Evolutionary conservation across 2,329 filamentous ascomycete species (phyloP), one percentile per base, ranked within the genome.

Genomic region (Blastomyces gilchristii): DNA sequence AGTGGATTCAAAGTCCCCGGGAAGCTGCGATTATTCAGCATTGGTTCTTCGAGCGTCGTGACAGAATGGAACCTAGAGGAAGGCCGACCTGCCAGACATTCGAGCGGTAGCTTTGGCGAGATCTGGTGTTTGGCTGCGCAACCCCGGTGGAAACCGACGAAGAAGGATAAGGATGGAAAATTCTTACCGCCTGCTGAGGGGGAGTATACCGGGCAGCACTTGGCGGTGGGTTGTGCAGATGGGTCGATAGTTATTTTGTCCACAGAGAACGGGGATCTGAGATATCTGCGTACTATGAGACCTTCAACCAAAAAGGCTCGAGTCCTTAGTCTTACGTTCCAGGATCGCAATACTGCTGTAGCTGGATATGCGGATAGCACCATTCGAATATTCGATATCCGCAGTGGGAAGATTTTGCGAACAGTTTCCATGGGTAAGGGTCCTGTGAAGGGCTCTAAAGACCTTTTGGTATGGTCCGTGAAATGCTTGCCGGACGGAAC

Each of bases 101-200:
- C 90, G 22, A 91, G 89, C 70, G 94, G 93, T 56, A 95, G 95
- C 75, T 91, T 96, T 75, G 92, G 91, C 67, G 92, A 97, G 71
- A 93, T 97, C 65, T 99, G 94, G 94, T 97, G 93, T 77, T 84
- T 99, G 70, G 90, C 90, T 64, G 89, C 88, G 16, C 93, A 97
- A 76, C 94, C 93, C 2, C 79, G 81, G 67, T 78, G 76, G 73
- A 76, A 79, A 64, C 64, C 73, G 39, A 71, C 71, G 34, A 70
- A 72, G 67, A 73, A 66, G 45, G 71, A 69, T 57, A 76, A 73
- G 63, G 72, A 77, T 65, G 73, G 72, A 45, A 75, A 75, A 64
- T 62, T 66, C 60, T 61, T 72, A 58, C 68, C 70, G 54, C 69
- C 75, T 22, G 68, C 72, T 25, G 72, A 77, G 66, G 71, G 76